Evolutionary conservation across 192 early-diverging fungal species (phyloP).

Genomic region (Coemansia sp.): DNA sequence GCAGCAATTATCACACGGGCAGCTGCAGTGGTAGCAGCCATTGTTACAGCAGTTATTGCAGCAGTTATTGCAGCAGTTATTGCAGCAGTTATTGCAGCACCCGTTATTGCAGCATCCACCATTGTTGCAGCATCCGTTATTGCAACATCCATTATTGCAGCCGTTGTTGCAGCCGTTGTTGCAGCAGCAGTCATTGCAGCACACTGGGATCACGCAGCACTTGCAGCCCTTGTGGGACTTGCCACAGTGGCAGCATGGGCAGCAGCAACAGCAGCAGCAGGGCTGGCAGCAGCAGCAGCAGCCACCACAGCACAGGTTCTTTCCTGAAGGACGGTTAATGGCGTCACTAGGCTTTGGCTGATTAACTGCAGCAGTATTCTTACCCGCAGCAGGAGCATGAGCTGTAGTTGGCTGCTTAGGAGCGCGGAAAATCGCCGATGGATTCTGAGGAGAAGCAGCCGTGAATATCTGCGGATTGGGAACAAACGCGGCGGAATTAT

Average conservation of each 20-base stretch:
- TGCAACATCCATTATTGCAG: constrained; percentile 15
- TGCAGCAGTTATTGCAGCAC: constrained; percentile 6
- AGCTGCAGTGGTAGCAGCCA: constrained; percentile 26
- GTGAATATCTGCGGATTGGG: no score
- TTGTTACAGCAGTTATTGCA: constrained; percentile 7
- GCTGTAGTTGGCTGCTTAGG: not conserved
- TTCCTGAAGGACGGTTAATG: constrained; percentile 23
- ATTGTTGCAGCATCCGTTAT: constrained; percentile 10
- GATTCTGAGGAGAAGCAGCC: no score
- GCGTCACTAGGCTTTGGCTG: no score
- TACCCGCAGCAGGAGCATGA: no score
- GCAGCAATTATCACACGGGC: constrained; percentile 3
- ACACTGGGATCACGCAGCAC: constrained; percentile 32
- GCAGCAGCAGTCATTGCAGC: constrained; percentile 27
- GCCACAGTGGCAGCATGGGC: constrained; percentile 33
- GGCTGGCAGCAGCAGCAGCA: constrained; percentile 48
- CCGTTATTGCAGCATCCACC: constrained; percentile 18
- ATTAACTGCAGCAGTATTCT: not conserved
- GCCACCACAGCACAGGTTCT: constrained; percentile 36
- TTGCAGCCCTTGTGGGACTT: constrained; percentile 39
- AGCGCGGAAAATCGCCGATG: no score
- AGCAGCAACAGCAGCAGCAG: constrained; percentile 33
- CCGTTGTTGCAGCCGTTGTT: constrained; percentile 13
- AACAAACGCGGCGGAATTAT: constrained; percentile 1
- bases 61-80: constrained; percentile 6